Evolutionary conservation across 345 rosid species (phyloP).

Genomic region (Iberis pinnata): DNA sequence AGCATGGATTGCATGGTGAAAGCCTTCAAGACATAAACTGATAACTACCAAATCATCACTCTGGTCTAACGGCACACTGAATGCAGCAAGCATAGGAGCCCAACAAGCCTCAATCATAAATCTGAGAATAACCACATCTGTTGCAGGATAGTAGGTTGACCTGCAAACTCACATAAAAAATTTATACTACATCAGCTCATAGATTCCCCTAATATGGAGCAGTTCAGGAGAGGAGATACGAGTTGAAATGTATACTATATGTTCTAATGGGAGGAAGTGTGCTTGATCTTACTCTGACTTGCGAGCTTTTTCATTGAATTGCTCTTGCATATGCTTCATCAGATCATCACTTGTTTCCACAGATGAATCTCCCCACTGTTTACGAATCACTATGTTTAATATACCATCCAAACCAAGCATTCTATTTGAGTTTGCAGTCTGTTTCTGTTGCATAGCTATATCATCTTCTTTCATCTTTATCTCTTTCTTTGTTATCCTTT

Average conservation of each 20-base stretch:
- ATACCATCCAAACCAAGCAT: slow-evolving; percentile 83
- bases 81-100: slow-evolving; percentile 95
- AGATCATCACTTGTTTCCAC: slow-evolving; percentile 78
- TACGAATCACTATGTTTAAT: slow-evolving; percentile 71
- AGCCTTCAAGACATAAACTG: slow-evolving; percentile 69
- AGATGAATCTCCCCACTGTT: slow-evolving; percentile 67
- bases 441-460: slow-evolving; percentile 60
- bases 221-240: slow-evolving; percentile 6
- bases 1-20: slow-evolving; percentile 71
- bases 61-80: slow-evolving; percentile 82
- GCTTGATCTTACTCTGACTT: slow-evolving; percentile 59
- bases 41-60: slow-evolving; percentile 74
- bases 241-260: slow-evolving; percentile 7
- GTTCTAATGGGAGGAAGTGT: slow-evolving; percentile 10
- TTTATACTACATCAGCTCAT: slow-evolving; percentile 11
- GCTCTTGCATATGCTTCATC: slow-evolving; percentile 76
- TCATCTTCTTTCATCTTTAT: slow-evolving; percentile 68
- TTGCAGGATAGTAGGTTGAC: slow-evolving; percentile 64
- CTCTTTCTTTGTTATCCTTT: slow-evolving; percentile 75
- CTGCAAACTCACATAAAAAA: slow-evolving; percentile 32
- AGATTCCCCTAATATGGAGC: slow-evolving; percentile 7
- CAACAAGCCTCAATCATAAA: slow-evolving; percentile 95
- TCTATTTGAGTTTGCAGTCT: slow-evolving; percentile 51
- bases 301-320: slow-evolving; percentile 76
- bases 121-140: slow-evolving; percentile 68